These are phyloP conservation scores for Lathyrus aphaca DNA, from an alignment of 306 rosid genomes.

Conservation along the genomic window DNA sequence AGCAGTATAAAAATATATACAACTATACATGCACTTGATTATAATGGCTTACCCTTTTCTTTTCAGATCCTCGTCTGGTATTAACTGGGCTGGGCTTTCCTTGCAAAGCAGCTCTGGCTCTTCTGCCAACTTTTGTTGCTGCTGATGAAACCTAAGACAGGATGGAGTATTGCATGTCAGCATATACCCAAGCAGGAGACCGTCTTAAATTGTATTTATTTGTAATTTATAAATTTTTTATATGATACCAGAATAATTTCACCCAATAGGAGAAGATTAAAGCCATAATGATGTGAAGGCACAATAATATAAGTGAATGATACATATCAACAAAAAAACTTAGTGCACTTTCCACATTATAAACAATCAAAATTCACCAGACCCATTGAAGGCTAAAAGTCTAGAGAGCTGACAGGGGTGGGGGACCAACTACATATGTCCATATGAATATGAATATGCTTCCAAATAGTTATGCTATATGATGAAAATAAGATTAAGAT, in stretches of 20 bases:
- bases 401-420: background rate
- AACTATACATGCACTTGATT: background rate
- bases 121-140: conserved; percentile 72
- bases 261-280: conserved; percentile 22
- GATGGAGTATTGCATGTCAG: conserved; percentile 28
- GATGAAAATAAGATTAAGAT: background rate
- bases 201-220: background rate
- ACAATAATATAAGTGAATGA: background rate
- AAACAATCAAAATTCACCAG: conserved; percentile 17
- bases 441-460: conserved; percentile 1
- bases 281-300: conserved; percentile 8
- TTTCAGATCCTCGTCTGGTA: conserved; percentile 72
- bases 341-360: background rate
- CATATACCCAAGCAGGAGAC: conserved; percentile 30
- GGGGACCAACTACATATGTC: background rate
- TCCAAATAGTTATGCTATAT: conserved; percentile 21
- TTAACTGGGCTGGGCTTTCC: conserved; percentile 58
- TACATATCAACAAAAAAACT: conserved; percentile 15
- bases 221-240: conserved; percentile 8
- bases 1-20: conserved; percentile 10
- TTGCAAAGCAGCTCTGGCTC: conserved; percentile 57
- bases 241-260: conserved; percentile 23
- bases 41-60: conserved; percentile 65
- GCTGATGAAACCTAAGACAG: conserved; percentile 62
- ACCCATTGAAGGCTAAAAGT: conserved; percentile 5